These are phyloP conservation scores for Calonectria naviculata DNA, from an alignment of 2,329 filamentous ascomycete genomes.

Conservation along the genomic window DNA sequence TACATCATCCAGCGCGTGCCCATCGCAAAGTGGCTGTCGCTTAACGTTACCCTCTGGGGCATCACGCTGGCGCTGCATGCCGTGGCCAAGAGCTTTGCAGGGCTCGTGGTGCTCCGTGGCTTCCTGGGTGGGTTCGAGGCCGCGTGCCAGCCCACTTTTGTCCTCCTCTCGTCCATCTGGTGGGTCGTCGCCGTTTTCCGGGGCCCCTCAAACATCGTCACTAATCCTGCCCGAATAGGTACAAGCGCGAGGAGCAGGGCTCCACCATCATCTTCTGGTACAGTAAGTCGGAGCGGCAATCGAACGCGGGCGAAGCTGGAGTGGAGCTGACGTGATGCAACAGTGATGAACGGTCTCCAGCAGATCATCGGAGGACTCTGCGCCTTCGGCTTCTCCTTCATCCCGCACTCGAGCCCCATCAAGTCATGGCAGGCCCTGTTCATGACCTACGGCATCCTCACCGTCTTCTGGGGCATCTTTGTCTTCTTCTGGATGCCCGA, in stretches of 20 bases:
- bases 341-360: constrained; percentile 77
- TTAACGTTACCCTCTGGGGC: constrained; percentile 74
- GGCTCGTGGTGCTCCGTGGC: constrained; percentile 69
- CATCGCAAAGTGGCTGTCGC: constrained; percentile 72
- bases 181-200: not conserved
- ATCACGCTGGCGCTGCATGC: constrained; percentile 68
- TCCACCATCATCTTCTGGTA: constrained; percentile 74
- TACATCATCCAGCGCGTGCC: constrained; percentile 67
- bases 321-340: not conserved
- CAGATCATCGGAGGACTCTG: constrained; percentile 78
- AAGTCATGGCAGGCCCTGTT: constrained; percentile 77
- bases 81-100: constrained; percentile 67
- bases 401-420: constrained; percentile 58
- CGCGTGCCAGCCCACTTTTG: constrained; percentile 74
- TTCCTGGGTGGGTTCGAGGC: constrained; percentile 78
- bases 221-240: constrained; percentile 42
- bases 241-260: constrained; percentile 74
- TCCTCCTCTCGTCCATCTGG: constrained; percentile 76
- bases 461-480: constrained; percentile 71
- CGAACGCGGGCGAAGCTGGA: too few species aligned
- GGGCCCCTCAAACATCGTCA: not conserved
- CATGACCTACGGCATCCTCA: constrained; percentile 70
- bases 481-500: constrained; percentile 73
- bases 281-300: constrained; percentile 43
- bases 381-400: constrained; percentile 69